Base-by-base conservation (phyloP, 169 alveolate species). In the Cryptosporidium sp. region DNA sequence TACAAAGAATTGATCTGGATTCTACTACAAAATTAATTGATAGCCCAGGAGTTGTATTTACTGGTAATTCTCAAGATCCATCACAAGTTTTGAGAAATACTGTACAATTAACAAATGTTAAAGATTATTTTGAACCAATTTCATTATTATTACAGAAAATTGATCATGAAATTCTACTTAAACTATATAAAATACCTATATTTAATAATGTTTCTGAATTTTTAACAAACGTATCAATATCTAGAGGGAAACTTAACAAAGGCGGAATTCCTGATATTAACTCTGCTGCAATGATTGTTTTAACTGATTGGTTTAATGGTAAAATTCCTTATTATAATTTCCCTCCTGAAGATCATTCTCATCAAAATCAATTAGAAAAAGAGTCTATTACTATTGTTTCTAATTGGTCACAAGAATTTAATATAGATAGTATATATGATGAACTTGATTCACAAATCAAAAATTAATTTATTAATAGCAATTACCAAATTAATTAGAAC, bases 41-140 rank as follows among this genome's bases (percentile, higher is more conserved):
- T 92, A 95, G 97, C 44, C 99, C 99, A n/a, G 99, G 99, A 33
- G 97, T 96, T 69, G 96, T 96, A 65, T 91, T 95, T 67, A 91
- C 93, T 68, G 97, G 95, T 52, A 92, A 93, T 70, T 91, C 92
- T 72, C 93, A 93, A 51, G 92, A 91, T 75, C 94, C 95, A 26
- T 68, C 92, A n/a, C 68, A 94, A 35, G 94, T 96, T 9, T 87
- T 97, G 35, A 94, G 97, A 91, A 94, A 95, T 85, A 93, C 96
- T 45, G 93, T 97, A 21, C 96, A 96, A 85, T 94, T 96, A 48
- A 97, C 96, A 48, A 95, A 94, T 60, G 92, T 97, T 8, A 95
- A 94, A 26, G 98, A 97, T 67, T 97, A 97, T 62, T 91, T 93
- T 52, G 93, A 92, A 39, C 97, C 97, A 37, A 96, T 96, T 69